Conservation (phyloP, 768 basidiomycete species). For the Trametes cubensis region DNA sequence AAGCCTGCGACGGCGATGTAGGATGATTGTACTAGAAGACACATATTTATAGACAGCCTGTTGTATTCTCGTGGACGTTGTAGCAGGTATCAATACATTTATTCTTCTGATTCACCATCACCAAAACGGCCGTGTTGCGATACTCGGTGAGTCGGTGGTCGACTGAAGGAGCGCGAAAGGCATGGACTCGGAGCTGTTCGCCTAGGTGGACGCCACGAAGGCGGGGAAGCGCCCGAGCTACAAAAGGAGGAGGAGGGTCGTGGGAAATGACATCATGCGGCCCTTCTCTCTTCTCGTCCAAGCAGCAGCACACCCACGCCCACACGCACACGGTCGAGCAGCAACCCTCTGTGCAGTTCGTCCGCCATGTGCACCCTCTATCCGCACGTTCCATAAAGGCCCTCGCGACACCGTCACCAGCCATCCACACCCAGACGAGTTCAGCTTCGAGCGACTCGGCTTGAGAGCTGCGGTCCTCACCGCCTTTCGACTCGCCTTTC, state of each 20-base stretch:
- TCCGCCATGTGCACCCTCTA: background rate
- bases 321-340: slow-evolving; percentile 1
- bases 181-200: background rate
- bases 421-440: slow-evolving; percentile 10
- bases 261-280: slow-evolving; percentile 17
- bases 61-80: background rate
- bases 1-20: background rate
- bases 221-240: background rate
- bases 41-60: background rate
- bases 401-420: slow-evolving; percentile 17
- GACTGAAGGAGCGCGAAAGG: too few relatives aligned
- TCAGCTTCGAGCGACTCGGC: slow-evolving; percentile 55
- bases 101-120: too few relatives aligned
- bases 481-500: slow-evolving; percentile 62
- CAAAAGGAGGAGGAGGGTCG: background rate
- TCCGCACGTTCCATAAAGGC: slow-evolving; percentile 9
- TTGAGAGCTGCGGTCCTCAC: slow-evolving; percentile 51
- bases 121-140: too few relatives aligned
- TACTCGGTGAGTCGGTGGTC: too few relatives aligned
- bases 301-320: background rate
- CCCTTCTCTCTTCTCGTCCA: slow-evolving; percentile 18
- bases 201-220: background rate
- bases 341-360: background rate
- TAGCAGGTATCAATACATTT: too few relatives aligned
- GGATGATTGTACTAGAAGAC: background rate